Evolutionary conservation across 345 rosid genomes (phyloP).

Genomic region (Angophora floribunda): DNA sequence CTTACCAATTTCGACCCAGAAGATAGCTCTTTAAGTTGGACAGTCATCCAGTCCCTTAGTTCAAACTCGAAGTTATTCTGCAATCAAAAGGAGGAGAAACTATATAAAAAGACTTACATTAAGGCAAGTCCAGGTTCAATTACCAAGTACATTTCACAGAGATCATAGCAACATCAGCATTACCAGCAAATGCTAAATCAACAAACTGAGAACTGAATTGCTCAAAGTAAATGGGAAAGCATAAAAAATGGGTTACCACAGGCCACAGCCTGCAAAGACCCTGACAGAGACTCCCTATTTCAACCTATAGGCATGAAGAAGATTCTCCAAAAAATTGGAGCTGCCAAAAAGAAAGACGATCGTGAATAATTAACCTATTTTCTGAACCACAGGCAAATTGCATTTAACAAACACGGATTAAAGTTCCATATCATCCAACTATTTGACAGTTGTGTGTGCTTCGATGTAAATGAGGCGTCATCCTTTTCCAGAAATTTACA

Average conservation of each 20-base stretch:
- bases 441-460: not conserved
- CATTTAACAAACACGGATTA: not conserved
- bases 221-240: not conserved
- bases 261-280: not conserved
- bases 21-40: conserved; percentile 52
- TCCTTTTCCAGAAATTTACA: not conserved
- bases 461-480: not conserved
- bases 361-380: not conserved
- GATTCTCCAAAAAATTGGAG: not conserved
- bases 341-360: not conserved
- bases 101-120: not conserved
- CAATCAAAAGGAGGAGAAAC: not conserved
- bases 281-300: not conserved
- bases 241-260: not conserved
- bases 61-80: conserved; percentile 75
- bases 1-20: conserved; percentile 71
- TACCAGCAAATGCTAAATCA: not conserved
- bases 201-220: not conserved
- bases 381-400: not conserved
- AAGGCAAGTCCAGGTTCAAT: not conserved
- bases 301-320: not conserved
- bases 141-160: not conserved
- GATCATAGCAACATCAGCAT: not conserved
- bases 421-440: not conserved
- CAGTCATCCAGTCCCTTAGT: conserved; percentile 81